phyloP scores from a whole-genome alignment of 305 asterid species.

The Solanum hybrid region DNA sequence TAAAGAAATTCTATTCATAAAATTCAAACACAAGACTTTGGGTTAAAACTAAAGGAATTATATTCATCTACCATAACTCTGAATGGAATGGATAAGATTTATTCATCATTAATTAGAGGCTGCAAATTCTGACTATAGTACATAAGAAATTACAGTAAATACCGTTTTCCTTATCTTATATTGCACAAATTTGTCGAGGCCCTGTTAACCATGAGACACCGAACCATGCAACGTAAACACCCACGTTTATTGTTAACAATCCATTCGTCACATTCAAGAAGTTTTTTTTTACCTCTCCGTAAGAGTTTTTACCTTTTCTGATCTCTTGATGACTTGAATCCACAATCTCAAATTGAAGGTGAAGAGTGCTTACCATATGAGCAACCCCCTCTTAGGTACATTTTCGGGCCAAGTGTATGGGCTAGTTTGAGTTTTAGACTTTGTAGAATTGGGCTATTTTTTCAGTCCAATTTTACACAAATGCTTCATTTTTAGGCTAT shows the following conservation, averaged over 20 bases:
- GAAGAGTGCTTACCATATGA: neutral
- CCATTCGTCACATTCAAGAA: neutral
- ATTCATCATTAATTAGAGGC: neutral
- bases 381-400: neutral
- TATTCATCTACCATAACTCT: too few species aligned
- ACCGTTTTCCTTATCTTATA: neutral
- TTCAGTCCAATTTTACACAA: neutral
- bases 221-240: neutral
- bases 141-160: neutral
- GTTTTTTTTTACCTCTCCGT: neutral
- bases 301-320: neutral
- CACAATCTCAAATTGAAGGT: neutral
- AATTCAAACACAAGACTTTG: too few species aligned
- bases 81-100: neutral
- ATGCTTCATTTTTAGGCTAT: neutral
- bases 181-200: neutral
- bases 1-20: too few species aligned
- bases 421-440: neutral
- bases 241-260: neutral
- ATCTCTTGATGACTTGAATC: neutral
- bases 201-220: neutral
- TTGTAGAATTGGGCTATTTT: neutral
- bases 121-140: neutral
- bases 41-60: too few species aligned
- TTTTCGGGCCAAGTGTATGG: neutral